Evolutionary conservation across 1,284 basidiomycete genomes (phyloP).

Genomic region (Cutaneotrichosporon cavernicola): DNA sequence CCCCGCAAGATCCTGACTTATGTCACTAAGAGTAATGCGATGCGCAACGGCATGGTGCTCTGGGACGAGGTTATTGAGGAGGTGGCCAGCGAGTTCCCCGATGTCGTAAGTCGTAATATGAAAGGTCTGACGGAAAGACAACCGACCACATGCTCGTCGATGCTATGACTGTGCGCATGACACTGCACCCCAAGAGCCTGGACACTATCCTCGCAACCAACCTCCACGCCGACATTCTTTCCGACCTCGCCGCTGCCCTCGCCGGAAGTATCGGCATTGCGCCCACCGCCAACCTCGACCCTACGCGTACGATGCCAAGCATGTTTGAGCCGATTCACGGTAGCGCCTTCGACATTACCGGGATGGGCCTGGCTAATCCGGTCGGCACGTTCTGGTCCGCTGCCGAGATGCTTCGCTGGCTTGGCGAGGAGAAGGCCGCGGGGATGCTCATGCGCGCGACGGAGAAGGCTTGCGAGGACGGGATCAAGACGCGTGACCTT

Average conservation of each 20-base stretch:
- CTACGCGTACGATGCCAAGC: slow-evolving; percentile 56
- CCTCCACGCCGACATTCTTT: slow-evolving; percentile 96
- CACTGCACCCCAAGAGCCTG: slow-evolving; percentile 61
- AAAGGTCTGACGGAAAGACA: slow-evolving; percentile 17
- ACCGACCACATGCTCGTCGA: slow-evolving; percentile 61
- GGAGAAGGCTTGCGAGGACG: slow-evolving; percentile 64
- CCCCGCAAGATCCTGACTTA: slow-evolving; percentile 59
- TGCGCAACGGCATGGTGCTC: slow-evolving; percentile 42
- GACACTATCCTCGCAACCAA: slow-evolving; percentile 95
- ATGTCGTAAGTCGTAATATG: slow-evolving; percentile 42
- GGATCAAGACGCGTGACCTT: slow-evolving; percentile 81
- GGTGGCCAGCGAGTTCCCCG: slow-evolving; percentile 58
- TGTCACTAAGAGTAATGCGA: slow-evolving; percentile 59
- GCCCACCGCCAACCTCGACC: slow-evolving; percentile 61
- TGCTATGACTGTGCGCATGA: slow-evolving; percentile 57
- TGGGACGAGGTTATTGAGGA: slow-evolving; percentile 53
- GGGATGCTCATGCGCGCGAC: slow-evolving; percentile 63
- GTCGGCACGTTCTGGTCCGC: slow-evolving; percentile 61
- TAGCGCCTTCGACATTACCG: slow-evolving; percentile 82
- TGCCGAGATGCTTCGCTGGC: slow-evolving; percentile 58
- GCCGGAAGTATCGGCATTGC: slow-evolving; percentile 63
- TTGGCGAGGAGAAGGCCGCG: slow-evolving; percentile 58
- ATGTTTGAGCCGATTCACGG: slow-evolving; percentile 71
- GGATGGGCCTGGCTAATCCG: slow-evolving; percentile 66
- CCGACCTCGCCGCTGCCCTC: slow-evolving; percentile 66